These are phyloP conservation scores for Candolleomyces aberdarensis DNA, from an alignment of 768 basidiomycete genomes.

Conservation along the genomic window DNA sequence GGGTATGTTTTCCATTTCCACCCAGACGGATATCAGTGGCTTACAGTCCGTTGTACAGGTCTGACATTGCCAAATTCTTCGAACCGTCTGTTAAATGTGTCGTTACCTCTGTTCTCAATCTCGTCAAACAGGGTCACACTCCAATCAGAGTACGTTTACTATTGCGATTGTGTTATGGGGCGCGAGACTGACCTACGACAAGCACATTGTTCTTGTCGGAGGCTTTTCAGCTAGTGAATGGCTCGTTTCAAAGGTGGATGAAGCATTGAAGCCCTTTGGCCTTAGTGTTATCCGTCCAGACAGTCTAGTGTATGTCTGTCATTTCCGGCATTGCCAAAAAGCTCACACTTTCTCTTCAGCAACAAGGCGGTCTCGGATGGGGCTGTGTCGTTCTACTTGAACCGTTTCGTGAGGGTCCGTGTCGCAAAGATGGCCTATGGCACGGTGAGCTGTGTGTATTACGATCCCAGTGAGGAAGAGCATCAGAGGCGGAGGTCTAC, in stretches of 20 bases:
- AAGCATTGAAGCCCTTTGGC: background rate
- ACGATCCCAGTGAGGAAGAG: constrained; percentile 13
- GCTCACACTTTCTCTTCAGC: constrained; percentile 10
- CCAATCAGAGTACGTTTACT: constrained; percentile 9
- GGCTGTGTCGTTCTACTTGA: constrained; percentile 22
- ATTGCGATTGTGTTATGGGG: background rate
- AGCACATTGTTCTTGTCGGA: constrained; percentile 20
- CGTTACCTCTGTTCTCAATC: constrained; percentile 11
- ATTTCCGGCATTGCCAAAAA: background rate
- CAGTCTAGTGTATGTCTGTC: constrained; percentile 6
- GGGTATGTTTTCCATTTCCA: constrained; percentile 19
- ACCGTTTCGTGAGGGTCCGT: constrained; percentile 20
- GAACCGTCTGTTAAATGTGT: constrained; percentile 18
- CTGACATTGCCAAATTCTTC: constrained; percentile 16
- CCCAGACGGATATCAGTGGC: no score
- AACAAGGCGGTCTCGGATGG: constrained; percentile 31
- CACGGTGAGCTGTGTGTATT: constrained; percentile 10
- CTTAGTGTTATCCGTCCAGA: constrained; percentile 11
- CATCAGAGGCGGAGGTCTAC: constrained; percentile 10
- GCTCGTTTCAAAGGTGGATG: constrained; percentile 12
- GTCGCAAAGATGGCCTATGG: constrained; percentile 23
- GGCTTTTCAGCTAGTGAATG: constrained; percentile 22
- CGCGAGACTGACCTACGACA: background rate
- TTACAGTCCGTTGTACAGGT: background rate
- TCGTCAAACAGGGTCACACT: constrained; percentile 1